Base-by-base conservation (phyloP, 129 eudicot species). In the Ambrosia artemisiifolia region DNA sequence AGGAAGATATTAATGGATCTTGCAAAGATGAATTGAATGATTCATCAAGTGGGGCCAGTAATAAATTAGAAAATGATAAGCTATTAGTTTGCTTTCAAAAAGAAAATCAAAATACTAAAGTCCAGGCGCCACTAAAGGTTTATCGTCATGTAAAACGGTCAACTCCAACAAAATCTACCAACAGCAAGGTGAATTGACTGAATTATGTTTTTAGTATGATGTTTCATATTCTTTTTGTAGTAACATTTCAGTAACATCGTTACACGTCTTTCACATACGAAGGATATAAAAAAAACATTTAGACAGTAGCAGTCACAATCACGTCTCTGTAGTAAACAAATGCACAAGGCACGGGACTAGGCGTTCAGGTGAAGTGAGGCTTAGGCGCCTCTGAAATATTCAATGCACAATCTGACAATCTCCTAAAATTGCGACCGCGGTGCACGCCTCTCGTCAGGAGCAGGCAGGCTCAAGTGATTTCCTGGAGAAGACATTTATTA, bases 81-180 rank as follows among this genome's bases (percentile, higher is more conserved):
- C 65, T 28, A 60, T 13, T 32, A 30, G n/a, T 60, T 60, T 32
- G 19, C 40, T 14, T 33, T 1, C 43, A 60, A 60, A 60, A 32
- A 32, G 65, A 13, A 60, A 60, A 32, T 60, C 19, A 60, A 60
- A 33, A 33, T 33, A 12, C 42, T 60, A 60, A 13, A 60, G 34
- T 13, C 5, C 65, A 80, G 78, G 70, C 44, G 61, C 59, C 80
- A 63, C 53, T 71, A 46, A 79, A 82, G 64, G 82, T 85, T 60
- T 60, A 60, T 33, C 38, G 63, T 36, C 75, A 82, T 71, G 77
- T 77, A 70, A 80, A 49, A 76, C 80, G 78, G 69, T 67, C 72
- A 38, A 12, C 69, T 51, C 55, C 76, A 17, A 67, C 65, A 8
- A 76, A 35, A 30, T 19, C 70, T 4, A 71, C 61, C 44, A 72